phyloP scores from a whole-genome alignment of 2,329 filamentous ascomycete genomes.

The Ophiognomonia clavigignenti-juglandacearum region DNA sequence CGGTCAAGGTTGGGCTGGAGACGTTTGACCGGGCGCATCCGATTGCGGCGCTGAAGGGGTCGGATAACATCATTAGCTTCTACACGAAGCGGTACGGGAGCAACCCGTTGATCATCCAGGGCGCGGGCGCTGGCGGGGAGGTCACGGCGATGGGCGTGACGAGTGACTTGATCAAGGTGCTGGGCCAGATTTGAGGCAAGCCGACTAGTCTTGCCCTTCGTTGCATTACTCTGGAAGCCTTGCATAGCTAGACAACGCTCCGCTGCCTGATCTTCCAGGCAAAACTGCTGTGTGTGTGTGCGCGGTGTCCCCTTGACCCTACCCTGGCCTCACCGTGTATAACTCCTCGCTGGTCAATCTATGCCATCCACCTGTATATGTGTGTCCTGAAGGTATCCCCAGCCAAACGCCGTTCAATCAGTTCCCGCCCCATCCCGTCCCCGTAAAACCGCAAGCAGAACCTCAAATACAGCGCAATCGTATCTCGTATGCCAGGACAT shows the following conservation, averaged over 20 bases:
- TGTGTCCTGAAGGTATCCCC: too few relatives aligned
- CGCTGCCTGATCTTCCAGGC: too few relatives aligned
- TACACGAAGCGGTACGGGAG: constrained; percentile 91
- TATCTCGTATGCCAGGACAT: background rate
- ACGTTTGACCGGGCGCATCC: constrained; percentile 83
- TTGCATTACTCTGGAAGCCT: background rate
- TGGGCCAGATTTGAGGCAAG: constrained; percentile 63
- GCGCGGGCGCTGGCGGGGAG: constrained; percentile 87
- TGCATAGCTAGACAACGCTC: background rate
- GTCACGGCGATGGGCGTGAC: constrained; percentile 98
- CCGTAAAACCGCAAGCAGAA: too few relatives aligned
- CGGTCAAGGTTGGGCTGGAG: constrained; percentile 88
- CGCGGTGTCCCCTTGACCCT: too few relatives aligned
- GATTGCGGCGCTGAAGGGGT: constrained; percentile 91
- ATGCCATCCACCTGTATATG: too few relatives aligned
- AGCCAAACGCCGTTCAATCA: too few relatives aligned
- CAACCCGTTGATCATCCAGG: constrained; percentile 91
- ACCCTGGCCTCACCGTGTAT: background rate
- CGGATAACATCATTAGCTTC: constrained; percentile 98
- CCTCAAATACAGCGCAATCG: background rate
- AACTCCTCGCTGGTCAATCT: background rate
- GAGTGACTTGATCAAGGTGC: constrained; percentile 85
- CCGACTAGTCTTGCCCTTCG: background rate
- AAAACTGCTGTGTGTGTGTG: too few relatives aligned
- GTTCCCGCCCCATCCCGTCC: too few relatives aligned